Percentiles rank a stretch among this genome's conserved stretches.
Conservation (phyloP, 1,139 yeast genomes). For the Williopsis jadinii region DNA sequence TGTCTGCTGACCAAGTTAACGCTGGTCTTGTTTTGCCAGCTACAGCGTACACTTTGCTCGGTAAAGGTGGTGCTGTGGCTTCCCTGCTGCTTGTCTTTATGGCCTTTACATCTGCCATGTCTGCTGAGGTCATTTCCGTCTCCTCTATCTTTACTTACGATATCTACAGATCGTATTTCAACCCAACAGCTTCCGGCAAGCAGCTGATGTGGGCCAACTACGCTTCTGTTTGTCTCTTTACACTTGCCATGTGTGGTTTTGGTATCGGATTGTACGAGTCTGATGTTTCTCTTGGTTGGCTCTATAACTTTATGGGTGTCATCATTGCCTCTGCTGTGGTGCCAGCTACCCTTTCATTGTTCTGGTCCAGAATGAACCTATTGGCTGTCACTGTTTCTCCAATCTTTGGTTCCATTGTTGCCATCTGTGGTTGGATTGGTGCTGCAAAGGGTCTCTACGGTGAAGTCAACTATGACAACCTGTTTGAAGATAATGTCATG, state of each 20-base stretch:
- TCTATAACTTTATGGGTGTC: constrained; percentile 82
- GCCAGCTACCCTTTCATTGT: constrained; percentile 65
- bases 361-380: constrained; percentile 60
- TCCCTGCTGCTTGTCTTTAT: constrained; percentile 71
- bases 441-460: constrained; percentile 50
- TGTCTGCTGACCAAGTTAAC: constrained; percentile 61
- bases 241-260: constrained; percentile 62
- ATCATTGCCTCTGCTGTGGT: constrained; percentile 82
- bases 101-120: constrained; percentile 77
- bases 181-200: constrained; percentile 72
- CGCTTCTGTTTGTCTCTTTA: constrained; percentile 44
- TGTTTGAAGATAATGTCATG: constrained; percentile 79
- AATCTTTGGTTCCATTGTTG: constrained; percentile 52
- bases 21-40: constrained; percentile 83
- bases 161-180: constrained; percentile 70
- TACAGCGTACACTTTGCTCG: constrained; percentile 79
- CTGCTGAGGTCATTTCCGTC: constrained; percentile 84
- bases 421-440: constrained; percentile 62
- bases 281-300: constrained; percentile 77
- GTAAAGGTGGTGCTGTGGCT: constrained; percentile 82
- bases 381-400: constrained; percentile 58
- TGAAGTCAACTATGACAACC: constrained; percentile 48
- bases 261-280: constrained; percentile 79
- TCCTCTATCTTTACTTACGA: constrained; percentile 82
- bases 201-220: constrained; percentile 42